These are phyloP conservation scores for Rhynchosporium agropyri DNA, from an alignment of 2,329 filamentous ascomycete genomes.

Conservation along the genomic window DNA sequence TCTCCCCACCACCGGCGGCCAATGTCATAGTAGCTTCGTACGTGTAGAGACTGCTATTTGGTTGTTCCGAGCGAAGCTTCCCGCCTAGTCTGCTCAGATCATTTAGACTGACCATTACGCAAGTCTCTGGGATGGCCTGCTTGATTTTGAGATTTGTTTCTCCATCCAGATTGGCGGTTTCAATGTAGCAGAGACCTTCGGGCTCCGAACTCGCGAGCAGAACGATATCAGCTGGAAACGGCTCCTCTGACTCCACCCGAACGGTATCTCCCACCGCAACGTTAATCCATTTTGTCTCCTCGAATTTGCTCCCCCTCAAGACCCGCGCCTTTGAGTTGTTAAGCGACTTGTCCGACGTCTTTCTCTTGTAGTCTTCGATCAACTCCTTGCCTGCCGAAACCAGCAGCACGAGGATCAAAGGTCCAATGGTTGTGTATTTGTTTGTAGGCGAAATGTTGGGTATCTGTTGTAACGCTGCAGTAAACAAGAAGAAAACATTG, in stretches of 20 bases:
- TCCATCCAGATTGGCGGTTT: conserved; percentile 95
- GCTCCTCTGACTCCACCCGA: conserved; percentile 89
- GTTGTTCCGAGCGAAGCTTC: conserved; percentile 89
- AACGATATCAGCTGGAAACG: conserved; percentile 92
- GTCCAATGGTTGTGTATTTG: conserved; percentile 92
- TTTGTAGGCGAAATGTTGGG: conserved; percentile 94
- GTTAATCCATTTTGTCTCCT: conserved; percentile 91
- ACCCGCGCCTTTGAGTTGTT: conserved; percentile 87
- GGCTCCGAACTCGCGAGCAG: conserved; percentile 93
- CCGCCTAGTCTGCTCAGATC: conserved; percentile 87
- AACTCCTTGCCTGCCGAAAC: conserved; percentile 97
- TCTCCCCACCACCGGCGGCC: conserved; percentile 87
- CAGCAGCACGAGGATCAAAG: conserved; percentile 83
- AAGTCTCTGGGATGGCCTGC: conserved; percentile 92
- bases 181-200: conserved; percentile 96
- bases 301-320: conserved; percentile 79
- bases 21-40: conserved; percentile 96
- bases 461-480: conserved; percentile 90
- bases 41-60: conserved; percentile 97
- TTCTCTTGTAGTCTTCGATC: conserved; percentile 90
- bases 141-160: conserved; percentile 99
- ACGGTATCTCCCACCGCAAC: conserved; percentile 91
- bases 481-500: conserved; percentile 99
- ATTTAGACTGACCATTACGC: conserved; percentile 79
- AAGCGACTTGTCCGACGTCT: conserved; percentile 80